These are phyloP conservation scores for Lipomyces spencermartinsiae DNA, from an alignment of 805 yeast genomes.

Conservation along the genomic window DNA sequence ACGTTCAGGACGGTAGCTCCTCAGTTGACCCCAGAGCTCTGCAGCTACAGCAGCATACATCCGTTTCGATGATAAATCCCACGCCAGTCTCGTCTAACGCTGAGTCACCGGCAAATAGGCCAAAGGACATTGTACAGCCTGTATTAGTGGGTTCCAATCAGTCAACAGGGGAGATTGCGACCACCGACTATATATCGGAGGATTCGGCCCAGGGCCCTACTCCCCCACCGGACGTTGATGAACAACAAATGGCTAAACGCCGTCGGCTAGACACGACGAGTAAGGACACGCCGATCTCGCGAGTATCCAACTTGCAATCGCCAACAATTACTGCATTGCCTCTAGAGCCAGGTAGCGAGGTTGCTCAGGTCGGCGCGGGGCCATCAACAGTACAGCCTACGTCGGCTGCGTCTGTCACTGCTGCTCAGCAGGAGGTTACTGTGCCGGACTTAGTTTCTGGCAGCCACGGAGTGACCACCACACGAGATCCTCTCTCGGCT, in stretches of 20 bases:
- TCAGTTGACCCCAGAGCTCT: neutral
- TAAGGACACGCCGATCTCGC: too few relatives aligned
- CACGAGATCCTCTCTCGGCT: neutral
- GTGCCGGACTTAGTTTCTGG: neutral
- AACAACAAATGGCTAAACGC: neutral
- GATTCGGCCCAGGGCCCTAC: neutral
- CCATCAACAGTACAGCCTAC: neutral
- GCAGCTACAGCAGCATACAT: neutral
- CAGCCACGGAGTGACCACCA: neutral
- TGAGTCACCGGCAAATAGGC: neutral
- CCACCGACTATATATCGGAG: neutral
- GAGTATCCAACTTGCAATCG: too few relatives aligned
- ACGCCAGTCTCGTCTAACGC: neutral
- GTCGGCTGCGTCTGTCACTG: neutral
- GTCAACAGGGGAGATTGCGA: neutral
- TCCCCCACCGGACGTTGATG: neutral
- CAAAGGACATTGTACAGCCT: neutral
- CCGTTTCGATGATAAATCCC: neutral
- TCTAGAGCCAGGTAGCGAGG: neutral
- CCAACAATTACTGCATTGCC: too few relatives aligned
- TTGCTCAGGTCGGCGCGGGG: neutral
- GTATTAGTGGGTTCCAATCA: neutral
- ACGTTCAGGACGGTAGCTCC: neutral
- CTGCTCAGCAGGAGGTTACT: neutral
- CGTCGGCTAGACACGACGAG: neutral